Percentiles rank a stretch among this genome's conserved stretches.
Evolutionary conservation across 441 rosid species (phyloP).

Genomic region (Manihot esculenta): DNA sequence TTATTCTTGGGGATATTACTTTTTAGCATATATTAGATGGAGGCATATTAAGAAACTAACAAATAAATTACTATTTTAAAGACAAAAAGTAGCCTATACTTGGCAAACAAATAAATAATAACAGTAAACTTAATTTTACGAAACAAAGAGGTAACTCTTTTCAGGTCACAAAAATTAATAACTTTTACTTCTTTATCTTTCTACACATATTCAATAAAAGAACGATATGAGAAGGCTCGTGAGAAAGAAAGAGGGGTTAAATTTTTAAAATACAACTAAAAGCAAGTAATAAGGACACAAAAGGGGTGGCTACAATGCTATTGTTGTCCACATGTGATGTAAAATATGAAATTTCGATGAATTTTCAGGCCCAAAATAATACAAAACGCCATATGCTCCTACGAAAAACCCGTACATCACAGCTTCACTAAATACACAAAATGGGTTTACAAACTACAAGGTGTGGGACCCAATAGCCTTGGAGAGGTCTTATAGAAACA

Average conservation of each 20-base stretch:
- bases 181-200: neutral
- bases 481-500: constrained; percentile 18
- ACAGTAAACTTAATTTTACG: no score
- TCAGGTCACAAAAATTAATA: neutral
- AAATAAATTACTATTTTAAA: no score
- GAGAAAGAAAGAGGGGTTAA: neutral
- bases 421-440: constrained; percentile 17
- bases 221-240: neutral
- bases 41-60: no score
- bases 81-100: no score
- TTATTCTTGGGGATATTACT: no score
- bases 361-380: constrained; percentile 26
- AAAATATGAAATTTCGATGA: constrained; percentile 22
- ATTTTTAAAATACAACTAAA: neutral
- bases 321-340: constrained; percentile 4
- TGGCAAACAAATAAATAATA: no score
- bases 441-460: constrained; percentile 7
- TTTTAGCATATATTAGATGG: no score
- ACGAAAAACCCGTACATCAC: constrained; percentile 22
- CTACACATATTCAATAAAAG: constrained; percentile 6
- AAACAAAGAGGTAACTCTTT: no score
- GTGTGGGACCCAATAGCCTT: constrained; percentile 36
- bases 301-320: neutral
- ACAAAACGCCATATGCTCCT: constrained; percentile 19
- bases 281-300: neutral